Evolutionary conservation across 179 eudicot species (phyloP).

Genomic region (Spergularia azorica): DNA sequence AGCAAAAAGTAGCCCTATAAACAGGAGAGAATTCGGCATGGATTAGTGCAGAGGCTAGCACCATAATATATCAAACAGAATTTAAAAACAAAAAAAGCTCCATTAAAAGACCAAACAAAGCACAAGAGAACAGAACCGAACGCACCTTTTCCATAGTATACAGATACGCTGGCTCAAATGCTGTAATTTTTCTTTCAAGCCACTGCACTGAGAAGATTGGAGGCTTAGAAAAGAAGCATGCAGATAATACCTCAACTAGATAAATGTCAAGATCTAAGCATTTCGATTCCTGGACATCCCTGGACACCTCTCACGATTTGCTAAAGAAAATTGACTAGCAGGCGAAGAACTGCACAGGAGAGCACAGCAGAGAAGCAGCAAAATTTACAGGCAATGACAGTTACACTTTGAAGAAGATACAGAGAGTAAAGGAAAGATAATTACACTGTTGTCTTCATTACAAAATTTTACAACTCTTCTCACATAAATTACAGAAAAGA

Average conservation of each 20-base stretch:
- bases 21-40: not conserved
- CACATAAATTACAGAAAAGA: not conserved
- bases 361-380: not conserved
- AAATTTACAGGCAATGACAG: not conserved
- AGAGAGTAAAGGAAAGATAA: not conserved
- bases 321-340: slow-evolving; percentile 8
- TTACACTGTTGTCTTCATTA: not conserved
- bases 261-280: not conserved
- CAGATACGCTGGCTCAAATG: slow-evolving; percentile 87
- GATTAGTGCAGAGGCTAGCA: slow-evolving; percentile 13
- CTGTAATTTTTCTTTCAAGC: slow-evolving; percentile 82
- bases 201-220: slow-evolving; percentile 75
- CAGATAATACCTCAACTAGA: slow-evolving; percentile 12
- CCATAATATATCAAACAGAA: slow-evolving; percentile 6
- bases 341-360: not conserved
- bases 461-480: not conserved
- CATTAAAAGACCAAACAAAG: not conserved
- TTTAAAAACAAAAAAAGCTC: not conserved
- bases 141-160: slow-evolving; percentile 87
- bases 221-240: slow-evolving; percentile 27
- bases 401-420: no score
- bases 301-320: not conserved
- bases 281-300: not conserved
- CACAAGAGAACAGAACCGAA: not conserved
- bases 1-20: slow-evolving; percentile 81